A percentile compares a stretch with the other conserved stretches of the same genome.
These are phyloP conservation scores for Actinidia polygama DNA, from an alignment of 179 eudicot genomes.

Conservation along the genomic window DNA sequence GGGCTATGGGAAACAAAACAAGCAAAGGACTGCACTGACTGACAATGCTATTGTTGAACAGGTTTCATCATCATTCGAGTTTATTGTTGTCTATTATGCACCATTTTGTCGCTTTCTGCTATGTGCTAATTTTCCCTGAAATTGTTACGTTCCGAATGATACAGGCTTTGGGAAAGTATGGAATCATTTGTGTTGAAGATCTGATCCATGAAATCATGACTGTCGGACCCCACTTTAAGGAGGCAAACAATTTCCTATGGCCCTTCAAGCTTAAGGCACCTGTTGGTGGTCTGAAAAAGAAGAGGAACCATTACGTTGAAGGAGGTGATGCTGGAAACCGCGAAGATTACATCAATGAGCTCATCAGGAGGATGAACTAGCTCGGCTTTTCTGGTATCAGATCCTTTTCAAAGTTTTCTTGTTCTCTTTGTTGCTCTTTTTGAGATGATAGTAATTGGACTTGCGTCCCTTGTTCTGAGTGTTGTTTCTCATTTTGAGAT, in stretches of 20 bases:
- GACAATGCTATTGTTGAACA: slow-evolving; percentile 29
- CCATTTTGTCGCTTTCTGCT: background rate
- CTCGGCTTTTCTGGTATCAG: background rate
- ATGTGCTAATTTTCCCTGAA: background rate
- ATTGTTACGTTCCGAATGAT: background rate
- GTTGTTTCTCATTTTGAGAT: no score
- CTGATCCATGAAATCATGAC: slow-evolving; percentile 85
- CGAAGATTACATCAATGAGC: slow-evolving; percentile 73
- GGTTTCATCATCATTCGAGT: background rate
- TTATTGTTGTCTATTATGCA: background rate
- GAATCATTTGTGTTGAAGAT: slow-evolving; percentile 83
- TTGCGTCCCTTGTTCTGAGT: background rate
- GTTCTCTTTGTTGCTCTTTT: background rate
- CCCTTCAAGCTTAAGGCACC: slow-evolving; percentile 87
- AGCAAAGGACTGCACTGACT: slow-evolving; percentile 55
- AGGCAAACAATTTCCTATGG: slow-evolving; percentile 90
- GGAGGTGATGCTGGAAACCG: slow-evolving; percentile 97
- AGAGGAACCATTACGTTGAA: slow-evolving; percentile 89
- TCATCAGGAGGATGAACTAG: slow-evolving; percentile 92
- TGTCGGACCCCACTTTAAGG: slow-evolving; percentile 85
- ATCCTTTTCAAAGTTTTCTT: background rate
- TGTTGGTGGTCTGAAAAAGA: slow-evolving; percentile 78
- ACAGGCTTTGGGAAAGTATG: slow-evolving; percentile 73
- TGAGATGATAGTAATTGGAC: background rate
- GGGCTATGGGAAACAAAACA: slow-evolving; percentile 53